A percentile compares a stretch with the other conserved stretches of the same genome.
Conservation (phyloP, 1,284 basidiomycete genomes). For the Ustilago loliicola region DNA sequence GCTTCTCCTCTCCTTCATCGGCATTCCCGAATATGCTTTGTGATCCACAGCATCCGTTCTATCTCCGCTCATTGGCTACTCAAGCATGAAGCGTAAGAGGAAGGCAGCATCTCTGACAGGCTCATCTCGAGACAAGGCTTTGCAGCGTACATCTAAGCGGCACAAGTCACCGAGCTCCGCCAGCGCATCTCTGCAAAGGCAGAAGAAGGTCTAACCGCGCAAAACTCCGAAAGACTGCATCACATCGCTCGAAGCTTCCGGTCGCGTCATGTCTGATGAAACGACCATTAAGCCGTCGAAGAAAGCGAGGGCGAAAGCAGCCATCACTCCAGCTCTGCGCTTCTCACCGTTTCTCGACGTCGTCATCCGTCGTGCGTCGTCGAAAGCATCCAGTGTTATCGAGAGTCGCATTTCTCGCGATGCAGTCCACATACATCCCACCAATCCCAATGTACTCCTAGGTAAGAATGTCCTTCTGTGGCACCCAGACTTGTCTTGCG, state of each 20-base stretch:
- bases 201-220: background rate
- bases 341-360: constrained; percentile 12
- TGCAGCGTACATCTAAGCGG: background rate
- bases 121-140: background rate
- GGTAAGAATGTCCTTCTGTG: constrained; percentile 1
- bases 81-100: background rate
- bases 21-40: background rate
- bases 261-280: background rate
- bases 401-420: background rate
- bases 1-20: background rate
- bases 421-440: constrained; percentile 5
- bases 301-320: background rate
- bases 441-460: constrained; percentile 11
- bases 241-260: background rate
- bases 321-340: background rate
- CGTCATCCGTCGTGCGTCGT: constrained; percentile 9
- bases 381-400: background rate
- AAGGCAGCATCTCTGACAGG: background rate
- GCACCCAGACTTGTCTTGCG: background rate
- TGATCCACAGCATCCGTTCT: background rate
- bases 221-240: background rate
- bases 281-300: no score
- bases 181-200: background rate
- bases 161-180: background rate
- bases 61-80: background rate